Evolutionary conservation across 352 stramenopile genomes (phyloP), one percentile per base, ranked within the genome.

Genomic region (Pythium brachiatum): DNA sequence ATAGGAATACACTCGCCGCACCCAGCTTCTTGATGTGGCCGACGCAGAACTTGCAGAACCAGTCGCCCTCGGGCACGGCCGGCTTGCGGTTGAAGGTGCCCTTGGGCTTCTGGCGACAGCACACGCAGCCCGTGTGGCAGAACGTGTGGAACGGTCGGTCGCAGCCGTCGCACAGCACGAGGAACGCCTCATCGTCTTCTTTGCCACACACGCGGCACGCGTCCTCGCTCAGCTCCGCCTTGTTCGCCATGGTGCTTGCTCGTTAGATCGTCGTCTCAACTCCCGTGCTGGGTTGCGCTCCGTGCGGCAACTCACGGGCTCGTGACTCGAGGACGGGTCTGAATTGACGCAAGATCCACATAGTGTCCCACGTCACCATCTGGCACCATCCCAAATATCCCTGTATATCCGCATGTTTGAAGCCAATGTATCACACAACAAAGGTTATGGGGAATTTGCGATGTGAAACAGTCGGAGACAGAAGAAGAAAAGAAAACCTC

Each of bases 1-100:
- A 44, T 5, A 44, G 5, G 11, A 15, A 44, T 9, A 11, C 3
- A 9, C 18, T 34, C 1, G 31, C 55, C 72, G 46, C 34, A 90
- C 82, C 73, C 21, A 86, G 72, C 16, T 64, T 23, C 36, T 82
- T 75, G 26, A 87, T 59, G 43, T 74, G 84, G 23, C 80, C 84
- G 13, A 80, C 79, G 61, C 84, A 93, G 47, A 93, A 90, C 70
- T 93, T 93, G 80, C 84, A 91, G 60, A 91, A 93, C 84, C 84
- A 93, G 68, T 93, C 84, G 61, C 84, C 84, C 25, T 93, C 81
- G 31, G 84, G 84, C 57, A 93, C 84, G 0, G 80, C 68, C 12
- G 79, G 81, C 59, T 89, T 88, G 68, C 81, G 81, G 41, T 78
- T 79, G 67, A 91, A 91, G 65, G 80, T 88, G 72, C 81, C 86